Base-by-base conservation (phyloP, 495 filamentous ascomycete species). In the Annulohypoxylon nitens region DNA sequence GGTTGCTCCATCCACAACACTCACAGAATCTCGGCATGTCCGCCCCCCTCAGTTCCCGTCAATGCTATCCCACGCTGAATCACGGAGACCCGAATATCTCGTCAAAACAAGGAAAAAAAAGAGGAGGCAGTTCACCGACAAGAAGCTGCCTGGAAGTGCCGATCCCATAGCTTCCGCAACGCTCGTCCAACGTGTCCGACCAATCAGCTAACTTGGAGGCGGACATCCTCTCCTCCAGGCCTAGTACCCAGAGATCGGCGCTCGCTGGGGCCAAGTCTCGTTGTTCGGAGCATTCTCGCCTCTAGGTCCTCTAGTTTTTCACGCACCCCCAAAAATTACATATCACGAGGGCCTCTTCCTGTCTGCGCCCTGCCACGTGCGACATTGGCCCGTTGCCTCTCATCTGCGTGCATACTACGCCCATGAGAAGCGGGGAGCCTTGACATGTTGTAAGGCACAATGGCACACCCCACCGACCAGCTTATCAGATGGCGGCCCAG, bases 341-440 rank as follows among this genome's bases (percentile, higher is more conserved):
- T 75, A 75, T 75, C 67, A 71, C 72, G 67, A 70, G 72, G 63
- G 25, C 58, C 50, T 70, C 57, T 36, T 70, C 61, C 63, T 53
- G 67, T 68, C 67, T 67, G 64, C 66, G 58, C 43, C 67, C 41
- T 70, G 72, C 67, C 72, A 75, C 72, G 72, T 75, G 72, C 72
- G 64, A 64, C 62, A 59, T 34, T 20, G 67, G 53, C 60, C 54
- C 53, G 45, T 68, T 55, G 63, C 67, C 67, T 70, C 67, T 67
- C 33, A 23, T 65, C 70, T 54, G 51, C 57, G 53, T 26, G 23
- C 47, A 48, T 74, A 43, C 50, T 71, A 53, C 60, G 57, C 58
- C 71, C 61, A 64, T 66, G 37, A 12, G 14, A 43, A 67, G 67
- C 72, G 67, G 72, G 72, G 72, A 37, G 50, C 23, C 72, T 75